A percentile compares a stretch with the other conserved stretches of the same genome.
phyloP scores from a whole-genome alignment of 2,329 filamentous ascomycete species.

The Cytospora leucostoma region DNA sequence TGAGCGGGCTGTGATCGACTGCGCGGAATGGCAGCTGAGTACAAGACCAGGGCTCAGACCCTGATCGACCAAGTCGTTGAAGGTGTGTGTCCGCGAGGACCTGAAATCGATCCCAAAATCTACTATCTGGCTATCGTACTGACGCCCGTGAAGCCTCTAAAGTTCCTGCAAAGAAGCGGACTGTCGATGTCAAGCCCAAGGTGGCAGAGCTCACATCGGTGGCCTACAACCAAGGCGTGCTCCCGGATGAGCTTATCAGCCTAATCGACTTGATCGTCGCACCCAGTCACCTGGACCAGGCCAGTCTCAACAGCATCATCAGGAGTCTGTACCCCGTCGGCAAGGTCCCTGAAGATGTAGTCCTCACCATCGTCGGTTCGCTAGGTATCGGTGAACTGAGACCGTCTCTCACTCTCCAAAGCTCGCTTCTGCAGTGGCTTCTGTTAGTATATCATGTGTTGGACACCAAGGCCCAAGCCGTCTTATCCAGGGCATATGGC shows the following conservation, averaged over 20 bases:
- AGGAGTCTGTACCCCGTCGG: conserved; percentile 76
- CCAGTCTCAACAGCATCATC: conserved; percentile 66
- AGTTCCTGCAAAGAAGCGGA: conserved; percentile 66
- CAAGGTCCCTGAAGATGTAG: conserved; percentile 59
- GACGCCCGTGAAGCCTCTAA: conserved; percentile 50
- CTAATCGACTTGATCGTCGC: conserved; percentile 68
- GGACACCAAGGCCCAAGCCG: conserved; percentile 52
- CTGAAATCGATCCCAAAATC: background rate
- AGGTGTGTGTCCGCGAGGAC: conserved; percentile 29
- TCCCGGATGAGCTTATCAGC: conserved; percentile 58
- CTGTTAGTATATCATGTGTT: conserved; percentile 73
- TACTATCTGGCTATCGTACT: conserved; percentile 4
- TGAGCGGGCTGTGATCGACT: background rate
- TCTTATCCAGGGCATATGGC: conserved; percentile 70
- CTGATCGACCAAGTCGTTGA: conserved; percentile 42
- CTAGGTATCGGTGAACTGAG: conserved; percentile 79
- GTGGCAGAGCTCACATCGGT: conserved; percentile 64
- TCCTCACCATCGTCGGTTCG: conserved; percentile 68
- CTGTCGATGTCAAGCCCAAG: conserved; percentile 60
- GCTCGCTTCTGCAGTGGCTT: conserved; percentile 74
- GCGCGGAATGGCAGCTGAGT: conserved; percentile 21
- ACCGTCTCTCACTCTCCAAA: conserved; percentile 70
- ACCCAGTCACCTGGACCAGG: conserved; percentile 73
- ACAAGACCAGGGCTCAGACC: conserved; percentile 27
- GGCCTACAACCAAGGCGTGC: conserved; percentile 69